Evolutionary conservation across 2,329 filamentous ascomycete genomes (phyloP), one percentile per base, ranked within the genome.

Genomic region (Sclerotinia minor): DNA sequence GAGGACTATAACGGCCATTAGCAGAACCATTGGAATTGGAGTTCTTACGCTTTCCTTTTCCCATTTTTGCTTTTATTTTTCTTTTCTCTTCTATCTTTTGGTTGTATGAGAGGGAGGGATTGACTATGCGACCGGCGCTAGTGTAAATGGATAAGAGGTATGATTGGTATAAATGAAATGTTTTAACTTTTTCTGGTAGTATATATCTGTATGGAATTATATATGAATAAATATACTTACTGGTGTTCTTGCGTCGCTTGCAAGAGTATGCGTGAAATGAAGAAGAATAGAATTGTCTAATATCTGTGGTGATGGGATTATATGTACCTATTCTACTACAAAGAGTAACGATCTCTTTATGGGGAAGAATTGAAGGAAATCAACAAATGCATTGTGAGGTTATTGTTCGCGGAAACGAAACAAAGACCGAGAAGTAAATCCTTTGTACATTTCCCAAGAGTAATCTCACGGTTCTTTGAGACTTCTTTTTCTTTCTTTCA

Each of bases 221-320:
- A 17, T 8, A 3, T 60, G n/a, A 35, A 24, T 1, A 6, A 50
- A 50, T 19, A 17, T 19, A 38, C 21, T 50, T 49, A 32, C 58
- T 49, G 11, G 29, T 35, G 58, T 24, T 61, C 1, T 60, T 47
- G 19, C 13, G 11, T 35, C 21, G 58, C 24, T 8, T 61, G 21
- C 24, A 49, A 60, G 6, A 61, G 15, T 38, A 11, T 50, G 45
- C 7, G 45, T 50, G 45, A 26, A 29, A n/a, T n/a, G 52, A 13
- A 38, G 32, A 61, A 61, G 58, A 61, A 61, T 50, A 8, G 45
- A 21, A 61, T 61, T 61, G 58, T 61, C 24, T 21, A 26, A 4
- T 7, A 50, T 17, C 45, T 50, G 58, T 38, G 1, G 26, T 13
- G 45, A 24, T 19, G 21, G 21, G 21, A 15, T 8, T 61, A 61